Conservation (phyloP, 2,329 filamentous ascomycete species). For the Lecanicillium sp. region DNA sequence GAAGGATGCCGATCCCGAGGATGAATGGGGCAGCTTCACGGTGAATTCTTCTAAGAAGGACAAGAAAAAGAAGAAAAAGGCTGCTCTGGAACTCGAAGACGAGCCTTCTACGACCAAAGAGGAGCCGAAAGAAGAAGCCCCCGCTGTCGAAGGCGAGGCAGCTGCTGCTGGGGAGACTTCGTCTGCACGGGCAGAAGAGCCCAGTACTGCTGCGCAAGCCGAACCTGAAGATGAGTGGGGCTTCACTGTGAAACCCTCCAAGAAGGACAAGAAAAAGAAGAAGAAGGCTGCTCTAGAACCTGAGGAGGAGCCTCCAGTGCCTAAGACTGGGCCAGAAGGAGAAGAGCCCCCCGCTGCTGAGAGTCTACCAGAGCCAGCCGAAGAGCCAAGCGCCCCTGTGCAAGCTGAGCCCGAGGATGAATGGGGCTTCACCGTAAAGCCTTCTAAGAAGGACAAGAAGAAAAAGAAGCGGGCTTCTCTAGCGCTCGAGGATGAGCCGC, state of each 20-base stretch:
- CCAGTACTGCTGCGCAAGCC: constrained; percentile 1
- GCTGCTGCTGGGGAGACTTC: constrained; percentile 8
- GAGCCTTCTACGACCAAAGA: constrained; percentile 11
- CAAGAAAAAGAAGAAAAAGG: constrained; percentile 21
- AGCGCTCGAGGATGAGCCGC: no score
- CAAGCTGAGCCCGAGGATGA: constrained; percentile 17
- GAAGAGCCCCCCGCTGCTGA: background rate
- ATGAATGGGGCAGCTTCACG: constrained; percentile 21
- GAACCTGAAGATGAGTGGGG: background rate
- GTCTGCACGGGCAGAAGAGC: constrained; percentile 1
- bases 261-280: constrained; percentile 15
- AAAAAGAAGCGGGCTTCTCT: constrained; percentile 14
- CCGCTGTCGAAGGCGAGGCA: constrained; percentile 10
- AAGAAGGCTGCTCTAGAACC: constrained; percentile 1
- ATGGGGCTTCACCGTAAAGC: constrained; percentile 19
- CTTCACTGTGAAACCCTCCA: constrained; percentile 7
- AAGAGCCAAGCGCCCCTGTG: background rate
- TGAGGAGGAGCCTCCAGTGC: background rate
- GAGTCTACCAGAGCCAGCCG: background rate
- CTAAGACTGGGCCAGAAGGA: background rate
- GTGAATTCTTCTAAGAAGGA: constrained; percentile 21
- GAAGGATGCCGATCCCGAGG: constrained; percentile 18
- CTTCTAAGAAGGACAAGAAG: constrained; percentile 23
- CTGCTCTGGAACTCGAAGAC: no score
- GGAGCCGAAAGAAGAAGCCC: constrained; percentile 21